phyloP scores from a whole-genome alignment of 495 filamentous ascomycete genomes.

The Chaetomium tenue region DNA sequence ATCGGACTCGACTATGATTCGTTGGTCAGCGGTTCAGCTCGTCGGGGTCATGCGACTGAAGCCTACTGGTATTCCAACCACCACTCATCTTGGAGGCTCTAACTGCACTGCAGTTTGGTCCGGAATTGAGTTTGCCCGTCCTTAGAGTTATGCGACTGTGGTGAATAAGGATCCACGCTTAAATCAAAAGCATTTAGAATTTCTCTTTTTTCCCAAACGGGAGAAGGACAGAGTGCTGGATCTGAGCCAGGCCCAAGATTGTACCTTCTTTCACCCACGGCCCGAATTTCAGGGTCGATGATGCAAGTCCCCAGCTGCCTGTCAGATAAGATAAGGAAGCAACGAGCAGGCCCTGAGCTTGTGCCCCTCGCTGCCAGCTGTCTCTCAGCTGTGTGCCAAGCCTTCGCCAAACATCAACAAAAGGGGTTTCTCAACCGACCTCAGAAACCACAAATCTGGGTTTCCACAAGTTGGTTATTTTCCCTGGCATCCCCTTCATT shows the following conservation, averaged over 20 bases:
- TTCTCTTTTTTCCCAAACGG: background rate
- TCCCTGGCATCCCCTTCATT: background rate
- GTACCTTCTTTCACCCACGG: background rate
- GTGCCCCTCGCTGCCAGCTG: background rate
- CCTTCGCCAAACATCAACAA: background rate
- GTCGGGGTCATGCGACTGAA: background rate
- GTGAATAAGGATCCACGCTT: background rate
- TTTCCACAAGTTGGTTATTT: background rate
- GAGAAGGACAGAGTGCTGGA: too few species aligned
- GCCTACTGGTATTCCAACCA: slow-evolving; percentile 58
- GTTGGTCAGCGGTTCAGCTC: slow-evolving; percentile 38
- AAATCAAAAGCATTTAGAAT: background rate
- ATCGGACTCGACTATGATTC: slow-evolving; percentile 80
- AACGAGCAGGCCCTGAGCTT: background rate
- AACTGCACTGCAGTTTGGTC: background rate
- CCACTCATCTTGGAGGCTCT: slow-evolving; percentile 50
- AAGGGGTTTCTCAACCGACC: background rate
- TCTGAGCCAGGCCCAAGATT: background rate
- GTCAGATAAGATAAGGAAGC: slow-evolving; percentile 18
- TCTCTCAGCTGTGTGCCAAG: background rate
- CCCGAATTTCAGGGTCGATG: slow-evolving; percentile 7
- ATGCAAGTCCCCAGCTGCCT: slow-evolving; percentile 17
- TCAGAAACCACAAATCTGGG: too few species aligned
- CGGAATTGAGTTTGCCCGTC: background rate
- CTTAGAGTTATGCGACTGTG: background rate